Percentiles rank a stretch among this genome's conserved stretches.
These are phyloP conservation scores for Magnolia sinica DNA, from an alignment of 164 flowering plant species.

Conservation along the genomic window DNA sequence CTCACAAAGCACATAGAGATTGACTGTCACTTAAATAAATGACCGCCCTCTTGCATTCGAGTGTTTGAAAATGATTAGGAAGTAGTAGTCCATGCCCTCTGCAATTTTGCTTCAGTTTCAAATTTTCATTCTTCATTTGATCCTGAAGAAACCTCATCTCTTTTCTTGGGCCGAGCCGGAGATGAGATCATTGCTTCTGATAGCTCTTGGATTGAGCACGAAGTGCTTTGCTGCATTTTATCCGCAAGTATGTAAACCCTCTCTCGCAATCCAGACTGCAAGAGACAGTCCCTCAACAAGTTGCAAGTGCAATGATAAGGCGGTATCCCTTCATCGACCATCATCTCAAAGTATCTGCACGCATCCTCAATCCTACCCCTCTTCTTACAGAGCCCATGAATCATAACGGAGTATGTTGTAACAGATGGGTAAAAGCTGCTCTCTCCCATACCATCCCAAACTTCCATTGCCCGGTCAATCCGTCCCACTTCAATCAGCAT, in stretches of 20 bases:
- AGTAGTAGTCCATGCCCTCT: too few species aligned
- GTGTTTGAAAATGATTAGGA: too few species aligned
- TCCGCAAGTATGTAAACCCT: constrained; percentile 46
- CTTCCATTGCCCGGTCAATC: constrained; percentile 52
- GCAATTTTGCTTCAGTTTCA: too few species aligned
- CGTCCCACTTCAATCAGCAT: constrained; percentile 71
- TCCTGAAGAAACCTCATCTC: not conserved
- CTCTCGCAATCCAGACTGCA: constrained; percentile 46
- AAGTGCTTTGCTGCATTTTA: constrained; percentile 73
- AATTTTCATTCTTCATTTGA: not conserved
- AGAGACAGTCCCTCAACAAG: constrained; percentile 56
- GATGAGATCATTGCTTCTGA: constrained; percentile 40
- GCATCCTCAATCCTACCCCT: constrained; percentile 81
- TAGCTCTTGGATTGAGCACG: constrained; percentile 58
- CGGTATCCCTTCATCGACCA: constrained; percentile 95
- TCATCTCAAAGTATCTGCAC: constrained; percentile 70
- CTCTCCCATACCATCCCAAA: constrained; percentile 69
- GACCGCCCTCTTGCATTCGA: too few species aligned
- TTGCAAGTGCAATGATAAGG: constrained; percentile 69
- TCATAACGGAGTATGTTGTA: constrained; percentile 80
- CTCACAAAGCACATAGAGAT: too few species aligned
- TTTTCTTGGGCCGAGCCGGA: not conserved
- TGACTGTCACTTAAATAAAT: too few species aligned
- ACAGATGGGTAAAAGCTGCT: constrained; percentile 73
- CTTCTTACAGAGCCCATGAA: constrained; percentile 83